A percentile compares a stretch with the other conserved stretches of the same genome.
Evolutionary conservation across 73 alveolate species (phyloP).

Genomic region (Durusdinium trenchii): DNA sequence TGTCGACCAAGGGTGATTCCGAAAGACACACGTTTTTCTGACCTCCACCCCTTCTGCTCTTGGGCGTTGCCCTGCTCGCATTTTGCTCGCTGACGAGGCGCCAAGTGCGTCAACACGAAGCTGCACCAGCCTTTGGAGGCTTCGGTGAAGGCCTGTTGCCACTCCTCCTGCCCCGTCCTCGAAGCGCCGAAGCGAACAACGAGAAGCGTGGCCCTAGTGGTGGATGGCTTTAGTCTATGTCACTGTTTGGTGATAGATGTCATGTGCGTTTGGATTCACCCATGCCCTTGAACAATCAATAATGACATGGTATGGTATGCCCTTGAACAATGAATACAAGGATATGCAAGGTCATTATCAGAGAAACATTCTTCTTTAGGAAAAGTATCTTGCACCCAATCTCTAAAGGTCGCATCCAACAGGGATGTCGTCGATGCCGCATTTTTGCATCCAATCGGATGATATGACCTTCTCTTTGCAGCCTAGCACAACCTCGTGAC

Average conservation of each 20-base stretch:
- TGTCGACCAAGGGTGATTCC: too few species aligned
- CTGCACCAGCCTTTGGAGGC: slow-evolving; percentile 64
- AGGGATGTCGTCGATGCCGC: too few species aligned
- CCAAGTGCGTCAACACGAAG: slow-evolving; percentile 52
- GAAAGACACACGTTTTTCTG: too few species aligned
- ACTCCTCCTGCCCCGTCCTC: slow-evolving; percentile 54
- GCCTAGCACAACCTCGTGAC: too few species aligned
- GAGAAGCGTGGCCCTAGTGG: not conserved
- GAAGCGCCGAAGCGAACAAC: not conserved
- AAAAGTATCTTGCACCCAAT: not conserved
- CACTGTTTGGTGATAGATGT: too few species aligned
- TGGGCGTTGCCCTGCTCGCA: too few species aligned
- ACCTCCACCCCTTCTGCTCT: too few species aligned
- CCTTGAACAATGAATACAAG: not conserved
- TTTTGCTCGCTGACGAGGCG: too few species aligned
- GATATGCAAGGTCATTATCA: not conserved
- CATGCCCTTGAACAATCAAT: not conserved
- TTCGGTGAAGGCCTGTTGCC: slow-evolving; percentile 51
- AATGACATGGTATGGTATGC: not conserved
- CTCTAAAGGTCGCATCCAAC: too few species aligned
- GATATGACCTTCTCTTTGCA: too few species aligned
- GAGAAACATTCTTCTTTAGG: not conserved
- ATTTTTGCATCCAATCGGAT: too few species aligned
- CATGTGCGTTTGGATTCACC: not conserved
- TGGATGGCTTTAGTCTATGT: too few species aligned